Base-by-base conservation (phyloP, 2,329 filamentous ascomycete genomes). In the Fusarium redolens region DNA sequence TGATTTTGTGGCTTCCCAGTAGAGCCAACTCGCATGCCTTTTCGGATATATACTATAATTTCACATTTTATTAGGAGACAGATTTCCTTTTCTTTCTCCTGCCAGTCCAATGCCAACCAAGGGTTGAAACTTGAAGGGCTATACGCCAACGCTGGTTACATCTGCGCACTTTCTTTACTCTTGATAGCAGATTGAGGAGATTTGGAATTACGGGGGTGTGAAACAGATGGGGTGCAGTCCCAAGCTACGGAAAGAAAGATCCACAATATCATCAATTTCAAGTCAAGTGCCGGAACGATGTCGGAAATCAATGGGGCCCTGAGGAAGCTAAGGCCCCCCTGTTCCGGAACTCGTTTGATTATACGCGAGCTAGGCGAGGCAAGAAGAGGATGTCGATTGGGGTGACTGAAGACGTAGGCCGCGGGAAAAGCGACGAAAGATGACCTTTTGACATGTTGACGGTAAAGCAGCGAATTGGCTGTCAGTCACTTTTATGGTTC, bases 291-390 rank as follows among this genome's bases (percentile, higher is more conserved):
- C 52, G 28, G n/a, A 56, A 43, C 5, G 28, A 33, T 11, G 15
- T 45, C 52, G 52, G 52, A 56, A 56, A 33, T 22, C 18, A 45
- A 40, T 56, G 52, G 52, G 52, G 28, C 11, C 5, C 6, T 15
- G n/a, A 56, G 17, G 28, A 25, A 55, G 22, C 33, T 7, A 20
- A 25, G 20, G 3, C 14, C 33, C 8, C 17, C 22, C 51, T 38
- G 15, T 55, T 44, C 38, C 52, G 38, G n/a, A 45, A 33, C n/a
- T 14, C 28, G 52, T 17, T 56, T 45, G n/a, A 12, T 18, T 28
- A 44, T 25, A 33, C 12, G 12, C 37, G 37, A 50, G 15, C 30
- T 33, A 33, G 47, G 47, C 9, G 35, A 31, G 13, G 37, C 15
- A 12, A 43, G 13, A 52, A 37, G 50, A 20, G 6, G 10, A 14